Base-by-base conservation (phyloP, 139 green algal species). In the Picochlorum sp. region DNA sequence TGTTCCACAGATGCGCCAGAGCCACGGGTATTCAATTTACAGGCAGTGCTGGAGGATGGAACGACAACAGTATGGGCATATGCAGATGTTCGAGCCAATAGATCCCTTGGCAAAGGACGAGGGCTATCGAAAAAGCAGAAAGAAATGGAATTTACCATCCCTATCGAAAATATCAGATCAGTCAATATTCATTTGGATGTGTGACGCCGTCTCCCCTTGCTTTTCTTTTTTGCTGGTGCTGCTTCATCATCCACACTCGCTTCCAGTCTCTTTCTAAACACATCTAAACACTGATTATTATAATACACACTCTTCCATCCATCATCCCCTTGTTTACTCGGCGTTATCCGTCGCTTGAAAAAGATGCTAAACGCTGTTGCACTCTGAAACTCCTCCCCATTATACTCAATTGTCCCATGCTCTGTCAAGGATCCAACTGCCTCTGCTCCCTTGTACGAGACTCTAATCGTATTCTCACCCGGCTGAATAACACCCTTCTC, bases 171-270 rank as follows among this genome's bases (percentile, higher is more conserved):
- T 47, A 58, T 91, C 11, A 38, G 49, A 38, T 28, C 55, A 10
- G 81, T 84, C 4, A 73, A 77, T 38, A 67, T 91, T 18, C 76
- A 87, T 63, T 65, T 91, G 0, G 81, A 91, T 69, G 77, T 89
- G 14, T 91, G 34, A 24, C 49, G 49, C 7, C 49, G 10, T 55
- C n/a, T 21, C 51, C 21, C 21, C 51, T 18, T 59, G 18, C 21
- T 4, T n/a, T 15, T 28, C 56, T 38, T 62, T 47, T 23, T 18
- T 1, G n/a, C 28, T 15, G 44, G 56, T 10, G 10, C 21, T 57
- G n/a, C 20, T 26, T 26, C 57, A 26, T 3, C 11, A 10, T 54
- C n/a, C n/a, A 21, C 23, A 54, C 47, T 20, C 47, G 49, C 13
- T 24, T 62, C 28, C 11, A 47, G 24, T n/a, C 18, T n/a, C 37